Percentiles rank a stretch among this genome's conserved stretches.
These are phyloP conservation scores for Fusarium aywerte DNA, from an alignment of 2,329 filamentous ascomycete genomes.

Conservation along the genomic window DNA sequence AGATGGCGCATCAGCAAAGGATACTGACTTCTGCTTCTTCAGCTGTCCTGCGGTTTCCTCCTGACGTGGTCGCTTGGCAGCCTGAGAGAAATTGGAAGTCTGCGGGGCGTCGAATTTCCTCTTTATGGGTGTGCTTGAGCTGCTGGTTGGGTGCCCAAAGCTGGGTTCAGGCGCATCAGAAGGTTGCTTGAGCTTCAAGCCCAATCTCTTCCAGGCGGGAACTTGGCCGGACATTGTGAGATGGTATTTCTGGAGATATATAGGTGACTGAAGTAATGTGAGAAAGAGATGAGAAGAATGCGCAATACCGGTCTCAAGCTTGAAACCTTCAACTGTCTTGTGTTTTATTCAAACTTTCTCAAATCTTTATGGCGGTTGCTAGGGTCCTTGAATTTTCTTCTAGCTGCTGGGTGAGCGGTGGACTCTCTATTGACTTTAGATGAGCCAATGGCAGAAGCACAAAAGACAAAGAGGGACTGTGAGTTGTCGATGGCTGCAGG, in stretches of 20 bases:
- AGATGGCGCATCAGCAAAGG: constrained; percentile 58
- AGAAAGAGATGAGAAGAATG: constrained; percentile 1
- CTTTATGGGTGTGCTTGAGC: constrained; percentile 52
- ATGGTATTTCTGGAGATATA: constrained; percentile 12
- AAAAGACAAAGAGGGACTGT: constrained; percentile 18
- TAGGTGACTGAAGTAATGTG: not conserved
- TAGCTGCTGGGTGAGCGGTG: constrained; percentile 26
- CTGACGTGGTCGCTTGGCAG: constrained; percentile 51
- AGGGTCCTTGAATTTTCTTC: constrained; percentile 39
- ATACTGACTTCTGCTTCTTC: constrained; percentile 60
- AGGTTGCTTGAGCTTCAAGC: constrained; percentile 67
- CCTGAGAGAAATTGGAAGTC: constrained; percentile 46
- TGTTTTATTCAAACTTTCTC: constrained; percentile 29
- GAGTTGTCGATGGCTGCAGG: constrained; percentile 41
- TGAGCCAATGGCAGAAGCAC: constrained; percentile 19
- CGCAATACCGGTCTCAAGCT: not conserved
- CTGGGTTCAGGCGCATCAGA: constrained; percentile 49
- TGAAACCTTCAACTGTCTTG: constrained; percentile 7
- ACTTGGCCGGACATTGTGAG: constrained; percentile 59
- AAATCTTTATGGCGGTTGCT: constrained; percentile 38
- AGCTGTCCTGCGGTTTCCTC: constrained; percentile 46
- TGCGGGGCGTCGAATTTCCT: constrained; percentile 54
- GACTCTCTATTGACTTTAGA: constrained; percentile 23
- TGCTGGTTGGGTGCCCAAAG: constrained; percentile 54
- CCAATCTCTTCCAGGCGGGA: constrained; percentile 71